Conservation (phyloP, 2,329 filamentous ascomycete species). For the Aspergillus nomiae region DNA sequence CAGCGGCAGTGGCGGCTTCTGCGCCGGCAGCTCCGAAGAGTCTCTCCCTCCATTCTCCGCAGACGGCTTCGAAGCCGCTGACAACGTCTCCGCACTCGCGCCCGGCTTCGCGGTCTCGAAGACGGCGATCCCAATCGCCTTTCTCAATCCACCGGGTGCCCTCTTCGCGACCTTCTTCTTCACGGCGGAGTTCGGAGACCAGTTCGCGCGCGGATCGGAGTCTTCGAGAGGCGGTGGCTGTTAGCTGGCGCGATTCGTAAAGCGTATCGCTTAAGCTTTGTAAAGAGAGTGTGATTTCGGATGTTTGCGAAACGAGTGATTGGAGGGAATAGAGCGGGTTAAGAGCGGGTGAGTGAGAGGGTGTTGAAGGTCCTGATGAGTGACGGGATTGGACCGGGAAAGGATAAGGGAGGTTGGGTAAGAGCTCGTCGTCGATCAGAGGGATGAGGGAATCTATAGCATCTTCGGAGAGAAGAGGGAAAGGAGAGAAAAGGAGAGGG, state of each 20-base stretch:
- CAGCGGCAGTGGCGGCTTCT: constrained; percentile 35
- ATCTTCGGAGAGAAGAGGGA: constrained; percentile 55
- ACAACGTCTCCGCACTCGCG: constrained; percentile 84
- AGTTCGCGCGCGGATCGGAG: constrained; percentile 82
- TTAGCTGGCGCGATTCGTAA: constrained; percentile 91
- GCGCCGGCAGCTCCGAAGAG: constrained; percentile 57
- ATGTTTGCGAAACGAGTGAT: constrained; percentile 69
- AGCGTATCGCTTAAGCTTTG: constrained; percentile 87
- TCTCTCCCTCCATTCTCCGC: constrained; percentile 78
- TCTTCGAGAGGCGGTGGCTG: constrained; percentile 75
- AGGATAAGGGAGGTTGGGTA: constrained; percentile 54
- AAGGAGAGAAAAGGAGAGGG: constrained; percentile 59
- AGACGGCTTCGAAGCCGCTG: constrained; percentile 88
- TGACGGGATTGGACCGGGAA: constrained; percentile 34
- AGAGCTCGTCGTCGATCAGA: constrained; percentile 55
- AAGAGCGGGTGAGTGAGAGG: constrained; percentile 31
- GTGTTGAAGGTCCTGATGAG: constrained; percentile 31
- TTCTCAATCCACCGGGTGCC: constrained; percentile 78
- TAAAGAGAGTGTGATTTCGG: constrained; percentile 75
- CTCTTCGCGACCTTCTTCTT: constrained; percentile 80
- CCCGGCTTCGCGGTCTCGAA: constrained; percentile 78
- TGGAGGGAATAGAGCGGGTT: constrained; percentile 65
- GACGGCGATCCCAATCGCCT: constrained; percentile 78
- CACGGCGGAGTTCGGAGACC: constrained; percentile 79
- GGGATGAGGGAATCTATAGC: constrained; percentile 60